These are phyloP conservation scores for Pholiota conissans DNA, from an alignment of 768 basidiomycete species.

Conservation along the genomic window DNA sequence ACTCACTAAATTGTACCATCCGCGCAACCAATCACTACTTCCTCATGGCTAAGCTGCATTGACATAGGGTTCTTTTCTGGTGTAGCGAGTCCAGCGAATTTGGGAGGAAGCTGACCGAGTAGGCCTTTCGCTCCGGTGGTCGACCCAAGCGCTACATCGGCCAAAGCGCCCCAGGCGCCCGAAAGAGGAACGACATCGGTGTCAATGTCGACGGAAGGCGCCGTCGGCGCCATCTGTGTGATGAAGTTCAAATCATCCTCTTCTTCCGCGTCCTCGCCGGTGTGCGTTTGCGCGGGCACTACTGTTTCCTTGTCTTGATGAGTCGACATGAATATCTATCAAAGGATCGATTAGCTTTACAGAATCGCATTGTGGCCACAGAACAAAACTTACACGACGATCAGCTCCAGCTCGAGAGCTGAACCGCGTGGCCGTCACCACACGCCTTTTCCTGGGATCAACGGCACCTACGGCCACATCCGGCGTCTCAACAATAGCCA, in stretches of 20 bases:
- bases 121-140: constrained; percentile 54
- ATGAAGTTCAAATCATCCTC: constrained; percentile 31
- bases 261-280: constrained; percentile 21
- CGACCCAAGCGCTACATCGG: constrained; percentile 30
- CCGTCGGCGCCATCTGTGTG: constrained; percentile 19
- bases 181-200: constrained; percentile 61
- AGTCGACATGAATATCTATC: constrained; percentile 81
- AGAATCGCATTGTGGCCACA: neutral
- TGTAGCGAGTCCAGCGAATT: constrained; percentile 77
- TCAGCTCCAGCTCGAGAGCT: constrained; percentile 82
- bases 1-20: constrained; percentile 91
- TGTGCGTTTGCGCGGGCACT: constrained; percentile 23
- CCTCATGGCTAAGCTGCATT: constrained; percentile 88
- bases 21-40: constrained; percentile 88
- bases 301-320: constrained; percentile 63
- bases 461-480: constrained; percentile 90
- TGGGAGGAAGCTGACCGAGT: constrained; percentile 58
- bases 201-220: constrained; percentile 58
- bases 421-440: constrained; percentile 86
- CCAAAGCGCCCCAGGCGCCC: constrained; percentile 77
- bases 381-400: constrained; percentile 58
- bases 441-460: constrained; percentile 79
- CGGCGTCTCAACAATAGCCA: constrained; percentile 83
- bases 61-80: constrained; percentile 96
- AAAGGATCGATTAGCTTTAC: neutral